phyloP scores from a whole-genome alignment of 192 early-diverging fungal species.

The Neocallimastix lanati region DNA sequence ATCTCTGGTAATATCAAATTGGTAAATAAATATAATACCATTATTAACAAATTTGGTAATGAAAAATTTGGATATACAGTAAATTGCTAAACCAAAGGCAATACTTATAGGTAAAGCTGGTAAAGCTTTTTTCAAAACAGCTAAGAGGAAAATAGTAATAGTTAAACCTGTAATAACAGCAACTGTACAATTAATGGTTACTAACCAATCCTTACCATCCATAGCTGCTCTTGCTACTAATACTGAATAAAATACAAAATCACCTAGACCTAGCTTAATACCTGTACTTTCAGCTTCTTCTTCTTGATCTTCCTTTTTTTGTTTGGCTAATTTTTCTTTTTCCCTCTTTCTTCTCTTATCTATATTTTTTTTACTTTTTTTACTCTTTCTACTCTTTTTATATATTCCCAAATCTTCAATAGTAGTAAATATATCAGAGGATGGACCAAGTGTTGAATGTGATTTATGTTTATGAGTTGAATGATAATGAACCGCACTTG shows the following conservation, averaged over 20 bases:
- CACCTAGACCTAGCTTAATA: slow-evolving; percentile 69
- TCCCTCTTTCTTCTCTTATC: background rate
- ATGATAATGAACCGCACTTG: too few species aligned
- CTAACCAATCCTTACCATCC: slow-evolving; percentile 51
- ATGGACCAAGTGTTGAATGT: too few species aligned
- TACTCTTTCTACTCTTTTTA: too few species aligned
- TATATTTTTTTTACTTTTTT: too few species aligned
- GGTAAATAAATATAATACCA: background rate
- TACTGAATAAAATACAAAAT: slow-evolving; percentile 83
- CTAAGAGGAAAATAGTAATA: slow-evolving; percentile 74
- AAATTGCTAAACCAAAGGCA: slow-evolving; percentile 67
- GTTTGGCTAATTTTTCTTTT: slow-evolving; percentile 10
- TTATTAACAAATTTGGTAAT: background rate
- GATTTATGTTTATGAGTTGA: too few species aligned
- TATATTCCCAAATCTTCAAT: too few species aligned
- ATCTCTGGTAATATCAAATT: background rate
- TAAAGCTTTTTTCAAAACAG: slow-evolving; percentile 58
- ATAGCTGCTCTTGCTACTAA: slow-evolving; percentile 55
- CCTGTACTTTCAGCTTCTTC: slow-evolving; percentile 46
- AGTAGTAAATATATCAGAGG: too few species aligned
- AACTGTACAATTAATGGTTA: slow-evolving; percentile 53
- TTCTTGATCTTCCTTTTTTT: slow-evolving; percentile 22
- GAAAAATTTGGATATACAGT: slow-evolving; percentile 31
- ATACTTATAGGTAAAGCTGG: slow-evolving; percentile 77
- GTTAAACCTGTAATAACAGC: slow-evolving; percentile 69